Evolutionary conservation across 805 yeast genomes (phyloP).

Genomic region (Yarrowia alimentaria): DNA sequence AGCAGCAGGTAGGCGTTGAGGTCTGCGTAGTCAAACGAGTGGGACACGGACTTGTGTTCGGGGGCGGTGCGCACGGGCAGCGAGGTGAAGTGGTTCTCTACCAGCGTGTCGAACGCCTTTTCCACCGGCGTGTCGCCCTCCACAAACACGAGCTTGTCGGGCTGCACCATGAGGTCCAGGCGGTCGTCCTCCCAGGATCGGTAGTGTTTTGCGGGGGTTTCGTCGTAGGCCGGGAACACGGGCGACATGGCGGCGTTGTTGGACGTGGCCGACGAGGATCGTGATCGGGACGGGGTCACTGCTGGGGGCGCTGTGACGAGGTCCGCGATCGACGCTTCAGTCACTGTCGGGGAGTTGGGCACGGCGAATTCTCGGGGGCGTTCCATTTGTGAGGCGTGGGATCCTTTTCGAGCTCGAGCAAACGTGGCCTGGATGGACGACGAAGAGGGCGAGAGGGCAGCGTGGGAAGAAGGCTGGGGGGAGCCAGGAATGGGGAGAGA

Average conservation of each 20-base stretch:
- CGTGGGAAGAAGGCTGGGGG: conserved; percentile 4
- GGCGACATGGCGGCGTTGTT: conserved; percentile 27
- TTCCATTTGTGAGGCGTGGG: conserved; percentile 26
- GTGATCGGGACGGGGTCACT: conserved; percentile 15
- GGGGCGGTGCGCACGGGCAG: conserved; percentile 59
- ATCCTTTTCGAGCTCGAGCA: conserved; percentile 24
- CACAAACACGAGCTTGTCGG: conserved; percentile 70
- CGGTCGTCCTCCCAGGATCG: conserved; percentile 72
- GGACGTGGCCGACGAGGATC: conserved; percentile 17
- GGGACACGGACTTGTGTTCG: conserved; percentile 59
- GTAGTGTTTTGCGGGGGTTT: conserved; percentile 10
- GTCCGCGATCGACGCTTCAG: conserved; percentile 23
- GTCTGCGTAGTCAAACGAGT: conserved; percentile 74
- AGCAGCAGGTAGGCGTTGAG: conserved; percentile 80
- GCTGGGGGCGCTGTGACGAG: conserved; percentile 20
- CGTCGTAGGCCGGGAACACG: conserved; percentile 12
- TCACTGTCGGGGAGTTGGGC: conserved; percentile 17
- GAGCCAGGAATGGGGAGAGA: no score
- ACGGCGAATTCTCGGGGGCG: conserved; percentile 25
- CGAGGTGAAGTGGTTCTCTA: conserved; percentile 72
- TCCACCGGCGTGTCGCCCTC: conserved; percentile 72
- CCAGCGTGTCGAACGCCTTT: conserved; percentile 78
- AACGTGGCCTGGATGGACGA: conserved; percentile 27
- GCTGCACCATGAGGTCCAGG: conserved; percentile 71
- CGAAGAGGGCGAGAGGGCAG: conserved; percentile 20